phyloP scores from a whole-genome alignment of 2,329 filamentous ascomycete species.

The Zopfia rhizophila region DNA sequence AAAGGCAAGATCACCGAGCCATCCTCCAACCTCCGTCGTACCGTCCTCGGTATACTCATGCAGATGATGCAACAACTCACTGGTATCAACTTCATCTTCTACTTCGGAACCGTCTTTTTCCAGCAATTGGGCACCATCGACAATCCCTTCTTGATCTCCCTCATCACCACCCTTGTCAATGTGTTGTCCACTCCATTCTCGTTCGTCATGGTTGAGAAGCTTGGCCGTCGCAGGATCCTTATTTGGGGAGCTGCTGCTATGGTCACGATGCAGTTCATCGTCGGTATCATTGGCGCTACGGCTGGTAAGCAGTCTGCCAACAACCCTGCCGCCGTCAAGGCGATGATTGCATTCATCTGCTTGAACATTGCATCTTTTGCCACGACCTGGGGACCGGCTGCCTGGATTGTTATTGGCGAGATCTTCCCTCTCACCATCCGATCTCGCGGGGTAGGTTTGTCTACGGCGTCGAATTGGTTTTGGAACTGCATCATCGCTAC shows the following conservation, averaged over 20 bases:
- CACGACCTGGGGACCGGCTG: slow-evolving; percentile 83
- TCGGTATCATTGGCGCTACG: slow-evolving; percentile 71
- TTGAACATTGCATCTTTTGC: slow-evolving; percentile 95
- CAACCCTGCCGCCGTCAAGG: slow-evolving; percentile 40
- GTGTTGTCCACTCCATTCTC: slow-evolving; percentile 85
- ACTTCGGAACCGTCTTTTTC: slow-evolving; percentile 82
- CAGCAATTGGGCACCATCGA: slow-evolving; percentile 74
- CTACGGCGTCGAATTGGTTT: slow-evolving; percentile 91
- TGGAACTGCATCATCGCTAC: slow-evolving; percentile 78
- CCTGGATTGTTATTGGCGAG: slow-evolving; percentile 82
- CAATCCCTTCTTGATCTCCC: slow-evolving; percentile 83
- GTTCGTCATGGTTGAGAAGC: slow-evolving; percentile 84
- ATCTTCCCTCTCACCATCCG: slow-evolving; percentile 92
- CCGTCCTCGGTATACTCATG: slow-evolving; percentile 58
- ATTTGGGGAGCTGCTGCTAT: slow-evolving; percentile 82
- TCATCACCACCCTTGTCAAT: slow-evolving; percentile 90
- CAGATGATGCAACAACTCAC: slow-evolving; percentile 70
- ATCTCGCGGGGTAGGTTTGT: slow-evolving; percentile 85
- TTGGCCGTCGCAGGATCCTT: slow-evolving; percentile 83
- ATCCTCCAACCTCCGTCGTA: slow-evolving; percentile 62
- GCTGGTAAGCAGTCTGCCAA: slow-evolving; percentile 52
- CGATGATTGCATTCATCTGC: slow-evolving; percentile 86
- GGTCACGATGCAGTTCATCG: slow-evolving; percentile 87
- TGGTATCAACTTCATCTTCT: slow-evolving; percentile 90
- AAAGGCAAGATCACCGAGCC: slow-evolving; percentile 60